Evolutionary conservation across 441 rosid genomes (phyloP).

Genomic region (Bruguiera hainesii): DNA sequence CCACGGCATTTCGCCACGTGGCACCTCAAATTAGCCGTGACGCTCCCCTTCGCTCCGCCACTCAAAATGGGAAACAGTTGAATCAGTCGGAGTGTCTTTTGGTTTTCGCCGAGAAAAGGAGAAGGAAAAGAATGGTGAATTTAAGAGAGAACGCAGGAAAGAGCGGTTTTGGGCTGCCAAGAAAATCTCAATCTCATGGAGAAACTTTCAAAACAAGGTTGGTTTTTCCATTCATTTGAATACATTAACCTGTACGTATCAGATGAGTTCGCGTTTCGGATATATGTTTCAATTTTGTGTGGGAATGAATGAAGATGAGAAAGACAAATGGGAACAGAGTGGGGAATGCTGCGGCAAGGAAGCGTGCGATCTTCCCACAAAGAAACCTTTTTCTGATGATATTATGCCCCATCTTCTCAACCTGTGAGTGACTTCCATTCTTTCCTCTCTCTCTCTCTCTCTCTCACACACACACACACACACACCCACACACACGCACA

Average conservation of each 20-base stretch:
- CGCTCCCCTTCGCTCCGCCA: background rate
- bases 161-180: conserved; percentile 10
- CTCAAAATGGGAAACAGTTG: background rate
- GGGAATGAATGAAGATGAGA: conserved; percentile 12
- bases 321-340: conserved; percentile 27
- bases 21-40: conserved; percentile 15
- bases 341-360: conserved; percentile 42
- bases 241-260: background rate
- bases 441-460: too few relatives aligned
- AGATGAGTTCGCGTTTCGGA: background rate
- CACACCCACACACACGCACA: background rate
- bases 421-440: conserved; percentile 39
- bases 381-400: conserved; percentile 34
- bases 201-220: conserved; percentile 21
- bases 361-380: conserved; percentile 34
- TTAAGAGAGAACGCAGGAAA: background rate
- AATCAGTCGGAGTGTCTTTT: background rate
- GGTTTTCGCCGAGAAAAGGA: background rate
- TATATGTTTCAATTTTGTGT: background rate
- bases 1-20: conserved; percentile 28
- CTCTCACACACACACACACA: too few relatives aligned
- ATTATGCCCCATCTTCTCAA: conserved; percentile 77
- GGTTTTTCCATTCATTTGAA: background rate
- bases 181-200: conserved; percentile 18
- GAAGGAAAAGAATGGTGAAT: background rate